Base-by-base conservation (phyloP, 371 early-diverging fungal species). In the Mucor plumbeus region DNA sequence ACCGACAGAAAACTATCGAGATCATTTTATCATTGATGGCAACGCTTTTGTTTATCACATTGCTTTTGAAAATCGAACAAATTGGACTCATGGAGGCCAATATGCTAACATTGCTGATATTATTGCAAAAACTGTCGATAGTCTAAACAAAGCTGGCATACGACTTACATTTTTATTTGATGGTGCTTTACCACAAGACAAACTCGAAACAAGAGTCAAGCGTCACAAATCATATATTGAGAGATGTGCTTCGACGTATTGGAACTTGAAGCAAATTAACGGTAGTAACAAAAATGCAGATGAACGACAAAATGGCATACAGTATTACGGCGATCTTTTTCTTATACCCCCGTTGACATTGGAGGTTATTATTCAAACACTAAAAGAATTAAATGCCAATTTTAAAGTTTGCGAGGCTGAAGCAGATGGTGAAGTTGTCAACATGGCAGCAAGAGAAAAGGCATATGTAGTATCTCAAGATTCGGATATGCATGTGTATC, bases 31-130 rank as follows among this genome's bases (percentile, higher is more conserved):
- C 17, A 61, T 88, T 17, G 88, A 88, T 58, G 88, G 88, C 58
- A 86, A 86, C 63, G 88, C 88, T 4, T 88, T 82, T 73, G 81
- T 84, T 14, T 81, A 86, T 50, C 81, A 83, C 62, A 76, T 78
- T 41, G 86, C 85, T n/a, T 77, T 73, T 67, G 31, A 72, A 60
- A 71, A 80, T 10, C 66, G 75, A 50, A 69, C 73, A 26, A 74
- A 85, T 63, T 88, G 88, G 88, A 75, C 78, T 15, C 80, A 83
- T 72, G 88, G 88, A 54, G 84, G 84, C 71, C 62, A 67, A 8
- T 65, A 69, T 53, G 55, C 56, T 0, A 40, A 39, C 26, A 62
- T 65, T 4, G 67, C 65, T 4, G n/a, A 57, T 9, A 35, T 60
- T 0, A 59, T 74, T 4, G 17, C 3, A n/a, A 33, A 60, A 5